phyloP scores from a whole-genome alignment of 345 rosid genomes.

The Durio zibethinus region DNA sequence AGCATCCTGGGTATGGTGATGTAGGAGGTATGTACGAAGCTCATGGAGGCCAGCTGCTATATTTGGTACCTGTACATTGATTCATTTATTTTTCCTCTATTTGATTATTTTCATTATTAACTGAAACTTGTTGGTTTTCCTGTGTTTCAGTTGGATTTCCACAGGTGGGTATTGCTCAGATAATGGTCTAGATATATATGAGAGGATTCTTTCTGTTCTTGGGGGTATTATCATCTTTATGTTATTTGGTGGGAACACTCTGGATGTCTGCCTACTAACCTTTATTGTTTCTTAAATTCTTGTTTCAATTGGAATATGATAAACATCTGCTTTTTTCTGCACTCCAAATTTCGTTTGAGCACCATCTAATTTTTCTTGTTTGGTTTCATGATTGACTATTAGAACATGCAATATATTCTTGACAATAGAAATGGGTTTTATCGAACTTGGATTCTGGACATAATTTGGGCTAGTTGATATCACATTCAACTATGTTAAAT shows the following conservation, averaged over 20 bases:
- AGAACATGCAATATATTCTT: not conserved
- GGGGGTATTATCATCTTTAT: slow-evolving; percentile 21
- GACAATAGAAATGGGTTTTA: not conserved
- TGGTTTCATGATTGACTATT: not conserved
- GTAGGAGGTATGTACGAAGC: slow-evolving; percentile 60
- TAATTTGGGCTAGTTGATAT: not conserved
- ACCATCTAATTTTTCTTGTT: not conserved
- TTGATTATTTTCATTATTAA: slow-evolving; percentile 18
- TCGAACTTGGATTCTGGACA: not conserved
- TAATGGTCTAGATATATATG: slow-evolving; percentile 22
- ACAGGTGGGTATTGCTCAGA: slow-evolving; percentile 64
- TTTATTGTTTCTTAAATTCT: not conserved
- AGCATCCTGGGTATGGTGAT: slow-evolving; percentile 81
- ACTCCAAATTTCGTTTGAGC: not conserved
- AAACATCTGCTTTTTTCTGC: not conserved
- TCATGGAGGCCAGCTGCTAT: slow-evolving; percentile 40
- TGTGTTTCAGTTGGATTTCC: slow-evolving; percentile 75
- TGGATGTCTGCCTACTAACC: slow-evolving; percentile 14
- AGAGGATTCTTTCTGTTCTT: slow-evolving; percentile 25
- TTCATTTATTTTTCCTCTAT: slow-evolving; percentile 18
- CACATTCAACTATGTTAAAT: not conserved
- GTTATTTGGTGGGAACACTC: slow-evolving; percentile 6
- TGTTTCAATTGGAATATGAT: not conserved
- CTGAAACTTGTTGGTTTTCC: slow-evolving; percentile 12
- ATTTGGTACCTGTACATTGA: slow-evolving; percentile 10